Evolutionary conservation across 2,329 filamentous ascomycete genomes (phyloP), one percentile per base, ranked within the genome.

Genomic region (Aureobasidium sp.): DNA sequence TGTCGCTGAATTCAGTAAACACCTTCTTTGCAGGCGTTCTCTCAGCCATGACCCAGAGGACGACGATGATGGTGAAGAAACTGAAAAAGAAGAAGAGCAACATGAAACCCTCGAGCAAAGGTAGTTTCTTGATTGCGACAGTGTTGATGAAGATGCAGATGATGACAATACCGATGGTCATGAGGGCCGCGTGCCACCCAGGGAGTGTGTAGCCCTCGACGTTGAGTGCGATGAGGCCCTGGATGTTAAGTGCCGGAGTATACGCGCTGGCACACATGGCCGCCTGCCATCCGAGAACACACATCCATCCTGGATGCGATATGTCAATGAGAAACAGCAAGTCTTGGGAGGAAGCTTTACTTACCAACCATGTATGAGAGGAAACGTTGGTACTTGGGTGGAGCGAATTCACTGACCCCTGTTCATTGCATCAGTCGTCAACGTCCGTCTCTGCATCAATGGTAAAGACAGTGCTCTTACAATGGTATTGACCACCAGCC

Each of bases 31-130:
- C 65, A 29, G 64, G 59, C 11, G 64, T 65, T 15, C 67, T 64
- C 15, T 69, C 69, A 7, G 68, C 64, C 21, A 70, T 62, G 17
- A 68, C 67, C 63, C 61, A 64, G 19, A 67, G 58, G 6, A 65
- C 53, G 7, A 64, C 55, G 57, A 64, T 62, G 1, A 71, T 64
- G 2, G 70, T 66, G 4, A 73, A 66, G 65, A 72, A 77, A 35
- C 69, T 73, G 27, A 76, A 65, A 38, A 74, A 65, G 60, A 77
- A 74, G 3, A 75, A 59, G 17, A 72, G 67, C 42, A 76, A 66
- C 33, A 74, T 67, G 5, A 73, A 47, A 40, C 73, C 74, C 45
- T 77, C 70, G 11, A 74, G 68, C 17, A 49, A 4, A 8, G 60
- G 53, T 6, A 61, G 33, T 23, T 57, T 47, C 31, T 46, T 57